These are phyloP conservation scores for Pleomassaria siparia DNA, from an alignment of 2,329 filamentous ascomycete genomes.

Conservation along the genomic window DNA sequence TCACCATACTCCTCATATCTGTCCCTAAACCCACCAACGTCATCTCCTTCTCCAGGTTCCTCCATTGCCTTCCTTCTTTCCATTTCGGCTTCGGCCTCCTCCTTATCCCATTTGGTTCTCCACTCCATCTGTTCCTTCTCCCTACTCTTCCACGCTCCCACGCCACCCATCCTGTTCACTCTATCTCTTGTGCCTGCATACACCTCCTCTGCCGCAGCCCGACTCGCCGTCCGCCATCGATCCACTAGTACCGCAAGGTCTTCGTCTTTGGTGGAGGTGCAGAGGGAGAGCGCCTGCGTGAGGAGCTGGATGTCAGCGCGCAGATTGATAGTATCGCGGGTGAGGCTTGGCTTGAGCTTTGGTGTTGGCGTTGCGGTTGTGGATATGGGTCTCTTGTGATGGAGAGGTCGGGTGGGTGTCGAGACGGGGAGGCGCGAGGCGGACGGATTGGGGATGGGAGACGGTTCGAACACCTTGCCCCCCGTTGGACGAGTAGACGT, in stretches of 20 bases:
- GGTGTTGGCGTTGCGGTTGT: conserved; percentile 8
- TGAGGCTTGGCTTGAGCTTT: conserved; percentile 21
- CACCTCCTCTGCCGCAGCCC: conserved; percentile 67
- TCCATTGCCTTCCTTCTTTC: conserved; percentile 40
- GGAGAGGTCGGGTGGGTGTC: conserved; percentile 17
- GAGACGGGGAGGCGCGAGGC: neutral
- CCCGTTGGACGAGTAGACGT: too few species aligned
- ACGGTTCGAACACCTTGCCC: neutral
- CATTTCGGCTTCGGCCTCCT: conserved; percentile 31
- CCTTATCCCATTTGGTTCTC: conserved; percentile 42
- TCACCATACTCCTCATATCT: conserved; percentile 48
- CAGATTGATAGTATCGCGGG: conserved; percentile 34
- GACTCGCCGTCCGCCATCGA: conserved; percentile 64
- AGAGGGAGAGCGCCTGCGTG: conserved; percentile 43
- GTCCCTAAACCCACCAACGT: conserved; percentile 48
- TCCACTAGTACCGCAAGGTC: conserved; percentile 59
- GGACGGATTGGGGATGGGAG: conserved; percentile 10
- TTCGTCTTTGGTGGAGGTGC: conserved; percentile 46
- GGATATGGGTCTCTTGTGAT: conserved; percentile 8
- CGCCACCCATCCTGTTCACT: conserved; percentile 64
- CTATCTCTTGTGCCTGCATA: conserved; percentile 63
- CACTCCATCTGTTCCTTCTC: conserved; percentile 38
- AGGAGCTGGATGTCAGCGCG: conserved; percentile 45
- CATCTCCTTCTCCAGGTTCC: conserved; percentile 36
- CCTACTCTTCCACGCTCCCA: conserved; percentile 55